phyloP scores from a whole-genome alignment of 257 asterid genomes.

The Nicotiana benthamiana region DNA sequence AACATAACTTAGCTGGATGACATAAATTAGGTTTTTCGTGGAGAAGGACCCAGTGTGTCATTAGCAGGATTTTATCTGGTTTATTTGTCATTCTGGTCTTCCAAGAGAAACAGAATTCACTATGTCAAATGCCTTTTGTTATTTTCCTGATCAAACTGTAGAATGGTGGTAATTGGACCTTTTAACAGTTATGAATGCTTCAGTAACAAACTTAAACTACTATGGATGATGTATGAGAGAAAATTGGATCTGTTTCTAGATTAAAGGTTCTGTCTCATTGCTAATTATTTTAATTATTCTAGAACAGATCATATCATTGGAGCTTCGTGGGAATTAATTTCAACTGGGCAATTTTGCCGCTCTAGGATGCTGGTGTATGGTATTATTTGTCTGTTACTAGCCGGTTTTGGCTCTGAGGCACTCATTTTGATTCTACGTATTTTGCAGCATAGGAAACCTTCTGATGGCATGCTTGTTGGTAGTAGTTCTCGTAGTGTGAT shows the following conservation, averaged over 20 bases:
- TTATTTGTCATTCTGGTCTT: background rate
- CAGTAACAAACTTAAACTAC: background rate
- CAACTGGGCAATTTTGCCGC: background rate
- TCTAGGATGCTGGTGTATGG: background rate
- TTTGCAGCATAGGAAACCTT: conserved; percentile 84
- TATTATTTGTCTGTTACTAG: background rate
- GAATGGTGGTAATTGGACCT: background rate
- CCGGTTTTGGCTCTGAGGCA: background rate
- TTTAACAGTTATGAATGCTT: background rate
- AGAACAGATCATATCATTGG: background rate
- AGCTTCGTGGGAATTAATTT: background rate
- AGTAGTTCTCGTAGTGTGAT: conserved; percentile 83
- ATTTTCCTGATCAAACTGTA: background rate
- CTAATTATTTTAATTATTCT: background rate
- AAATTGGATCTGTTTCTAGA: background rate
- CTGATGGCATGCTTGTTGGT: conserved; percentile 81
- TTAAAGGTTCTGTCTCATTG: background rate
- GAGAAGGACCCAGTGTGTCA: background rate
- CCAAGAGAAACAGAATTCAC: background rate
- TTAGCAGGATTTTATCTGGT: background rate
- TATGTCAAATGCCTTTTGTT: background rate
- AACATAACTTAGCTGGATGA: background rate
- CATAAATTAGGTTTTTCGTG: background rate
- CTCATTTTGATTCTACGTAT: conserved; percentile 10
- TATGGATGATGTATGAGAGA: background rate